Evolutionary conservation across 192 early-diverging fungal genomes (phyloP), one percentile per base, ranked within the genome.

Genomic region (Coemansia sp.): DNA sequence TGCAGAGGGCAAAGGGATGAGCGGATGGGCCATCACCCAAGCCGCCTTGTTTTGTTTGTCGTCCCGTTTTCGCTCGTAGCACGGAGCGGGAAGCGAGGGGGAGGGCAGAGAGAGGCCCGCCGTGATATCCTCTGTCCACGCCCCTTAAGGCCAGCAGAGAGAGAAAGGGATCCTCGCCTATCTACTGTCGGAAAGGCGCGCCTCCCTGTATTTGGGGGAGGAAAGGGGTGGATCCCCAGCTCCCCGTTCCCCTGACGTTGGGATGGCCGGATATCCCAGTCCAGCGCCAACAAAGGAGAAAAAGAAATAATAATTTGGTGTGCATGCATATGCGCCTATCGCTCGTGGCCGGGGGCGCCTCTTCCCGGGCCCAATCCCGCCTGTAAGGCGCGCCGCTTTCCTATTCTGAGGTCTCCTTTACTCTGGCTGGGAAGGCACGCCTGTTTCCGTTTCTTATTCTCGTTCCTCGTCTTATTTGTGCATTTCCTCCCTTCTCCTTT

Each of bases 371-470:
- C 46, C 46, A 20, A 14, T 4, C 24, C 22, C 8, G 25, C 22
- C 24, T 46, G 39, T 46, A 0, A 8, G 22, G 19, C 19, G 43
- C 20, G 43, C 39, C 39, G 39, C 43, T 46, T 19, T 46, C 43
- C 19, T 46, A 19, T 49, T 27, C 24, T 49, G 46, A 27, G 46
- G 12, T 49, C 46, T 49, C 46, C 46, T 49, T 49, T 49, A 49
- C 46, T 49, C 24, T 49, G 46, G 11, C 46, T 24, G 46, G 43
- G 24, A 25, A 49, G 46, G 46, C 22, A 22, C 12, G 46, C 24
- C 46, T 60, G 35, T 60, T 60, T 60, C 39, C 36, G 37, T 36
- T 49, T 49, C 46, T 49, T 24, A 22, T 24, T 49, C 32, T 2
- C 39, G 35, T 27, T 63, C 45, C 29, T 40, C n/a, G n/a, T 47